Percentiles rank a stretch among this genome's conserved stretches.
These are phyloP conservation scores for Diaporthe destruens DNA, from an alignment of 2,329 filamentous ascomycete genomes.

Conservation along the genomic window DNA sequence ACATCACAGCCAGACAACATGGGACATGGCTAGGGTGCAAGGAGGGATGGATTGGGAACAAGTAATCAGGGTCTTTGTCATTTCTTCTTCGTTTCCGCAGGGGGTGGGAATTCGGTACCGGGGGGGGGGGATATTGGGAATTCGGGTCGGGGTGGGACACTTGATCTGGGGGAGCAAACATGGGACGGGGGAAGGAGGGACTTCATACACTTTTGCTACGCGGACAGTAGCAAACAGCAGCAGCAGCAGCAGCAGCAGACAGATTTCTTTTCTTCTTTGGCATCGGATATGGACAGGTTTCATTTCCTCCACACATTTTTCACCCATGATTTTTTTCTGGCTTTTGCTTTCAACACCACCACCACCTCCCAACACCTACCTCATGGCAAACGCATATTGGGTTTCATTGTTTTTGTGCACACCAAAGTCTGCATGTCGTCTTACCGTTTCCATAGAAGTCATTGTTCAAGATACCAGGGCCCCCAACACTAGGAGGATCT, in stretches of 20 bases:
- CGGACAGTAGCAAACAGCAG: slow-evolving; percentile 10
- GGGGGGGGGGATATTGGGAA: background rate
- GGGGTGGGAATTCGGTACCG: background rate
- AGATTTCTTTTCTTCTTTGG: slow-evolving; percentile 14
- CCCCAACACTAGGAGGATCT: slow-evolving; percentile 30
- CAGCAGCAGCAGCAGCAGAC: slow-evolving; percentile 9
- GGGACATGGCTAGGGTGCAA: slow-evolving; percentile 33
- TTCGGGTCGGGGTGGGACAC: background rate
- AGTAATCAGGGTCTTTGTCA: slow-evolving; percentile 17
- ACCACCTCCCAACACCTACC: background rate
- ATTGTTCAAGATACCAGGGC: slow-evolving; percentile 42
- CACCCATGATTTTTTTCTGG: slow-evolving; percentile 42
- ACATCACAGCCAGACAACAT: slow-evolving; percentile 22
- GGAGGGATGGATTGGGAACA: slow-evolving; percentile 20
- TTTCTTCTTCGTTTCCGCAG: background rate
- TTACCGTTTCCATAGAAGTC: slow-evolving; percentile 36
- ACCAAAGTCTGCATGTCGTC: slow-evolving; percentile 27
- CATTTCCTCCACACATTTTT: slow-evolving; percentile 1
- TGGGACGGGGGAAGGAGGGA: background rate
- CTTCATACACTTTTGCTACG: background rate
- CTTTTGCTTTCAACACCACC: slow-evolving; percentile 7
- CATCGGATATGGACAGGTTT: slow-evolving; percentile 31
- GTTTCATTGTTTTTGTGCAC: background rate
- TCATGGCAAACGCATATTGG: slow-evolving; percentile 23
- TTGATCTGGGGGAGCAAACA: slow-evolving; percentile 8